phyloP scores from a whole-genome alignment of 164 flowering plant genomes.

The Warburgia ugandensis region DNA sequence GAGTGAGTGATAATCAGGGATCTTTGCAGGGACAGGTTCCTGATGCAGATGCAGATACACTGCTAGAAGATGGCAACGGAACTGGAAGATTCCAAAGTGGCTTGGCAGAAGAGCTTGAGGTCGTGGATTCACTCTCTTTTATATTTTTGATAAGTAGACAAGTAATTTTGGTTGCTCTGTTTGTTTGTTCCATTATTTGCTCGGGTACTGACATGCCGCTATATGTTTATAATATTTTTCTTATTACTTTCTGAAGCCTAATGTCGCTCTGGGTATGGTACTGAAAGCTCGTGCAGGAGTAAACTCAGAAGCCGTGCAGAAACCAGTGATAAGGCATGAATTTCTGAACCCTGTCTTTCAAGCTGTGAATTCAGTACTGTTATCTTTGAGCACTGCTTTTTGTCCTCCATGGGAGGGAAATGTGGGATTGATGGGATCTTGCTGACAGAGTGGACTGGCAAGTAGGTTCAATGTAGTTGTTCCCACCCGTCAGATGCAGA shows the following conservation, averaged over 20 bases:
- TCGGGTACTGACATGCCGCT: too few relatives aligned
- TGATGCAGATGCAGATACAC: conserved; percentile 24
- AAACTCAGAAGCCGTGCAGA: conserved; percentile 31
- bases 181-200: too few relatives aligned
- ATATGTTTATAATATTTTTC: conserved; percentile 1
- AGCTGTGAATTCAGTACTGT: too few relatives aligned
- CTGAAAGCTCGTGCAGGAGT: conserved; percentile 27
- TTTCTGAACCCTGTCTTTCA: conserved; percentile 2
- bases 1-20: conserved; percentile 21
- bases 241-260: conserved; percentile 38
- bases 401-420: too few relatives aligned
- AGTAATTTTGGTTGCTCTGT: not conserved
- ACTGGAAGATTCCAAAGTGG: not conserved
- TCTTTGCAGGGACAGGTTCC: conserved; percentile 22
- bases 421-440: too few relatives aligned
- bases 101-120: not conserved
- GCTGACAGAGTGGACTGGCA: too few relatives aligned
- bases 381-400: too few relatives aligned
- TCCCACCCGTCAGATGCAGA: too few relatives aligned
- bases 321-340: conserved; percentile 53
- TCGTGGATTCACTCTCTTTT: not conserved
- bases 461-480: too few relatives aligned
- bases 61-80: too few relatives aligned
- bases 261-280: conserved; percentile 26
- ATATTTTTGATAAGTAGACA: not conserved